These are phyloP conservation scores for Trichosanthes truncata DNA, from an alignment of 306 rosid species.

Conservation along the genomic window DNA sequence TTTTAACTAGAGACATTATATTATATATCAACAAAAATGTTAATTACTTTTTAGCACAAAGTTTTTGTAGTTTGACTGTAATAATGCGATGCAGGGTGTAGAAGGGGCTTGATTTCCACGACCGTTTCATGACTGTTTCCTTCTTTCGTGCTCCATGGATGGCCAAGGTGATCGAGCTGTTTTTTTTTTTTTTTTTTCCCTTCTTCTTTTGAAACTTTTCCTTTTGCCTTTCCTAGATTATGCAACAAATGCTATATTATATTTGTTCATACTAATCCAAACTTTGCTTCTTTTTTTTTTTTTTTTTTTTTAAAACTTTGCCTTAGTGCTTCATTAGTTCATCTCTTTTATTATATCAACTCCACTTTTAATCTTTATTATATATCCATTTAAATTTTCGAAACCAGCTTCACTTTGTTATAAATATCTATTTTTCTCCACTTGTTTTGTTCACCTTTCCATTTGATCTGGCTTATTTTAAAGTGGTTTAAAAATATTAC, in stretches of 20 bases:
- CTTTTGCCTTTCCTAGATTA: neutral
- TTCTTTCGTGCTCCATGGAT: neutral
- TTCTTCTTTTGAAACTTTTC: neutral
- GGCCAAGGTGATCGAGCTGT: neutral
- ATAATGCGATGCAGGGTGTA: neutral
- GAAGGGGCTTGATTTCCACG: neutral
- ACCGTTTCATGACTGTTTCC: neutral
- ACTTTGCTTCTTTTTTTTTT: neutral
- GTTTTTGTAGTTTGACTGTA: neutral
- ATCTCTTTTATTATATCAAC: neutral
- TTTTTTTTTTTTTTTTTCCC: neutral
- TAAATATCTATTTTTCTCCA: too few relatives aligned
- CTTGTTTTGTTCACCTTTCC: too few relatives aligned
- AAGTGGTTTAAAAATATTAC: too few relatives aligned
- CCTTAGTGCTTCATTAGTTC: too few relatives aligned
- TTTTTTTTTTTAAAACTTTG: too few relatives aligned
- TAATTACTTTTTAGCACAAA: neutral
- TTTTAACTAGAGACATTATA: conserved; percentile 7
- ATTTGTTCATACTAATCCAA: neutral
- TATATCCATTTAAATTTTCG: too few relatives aligned
- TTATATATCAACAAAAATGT: neutral
- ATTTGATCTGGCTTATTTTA: too few relatives aligned
- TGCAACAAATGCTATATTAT: neutral
- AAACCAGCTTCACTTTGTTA: too few relatives aligned
- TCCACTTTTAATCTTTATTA: neutral